phyloP scores from a whole-genome alignment of 2,329 filamentous ascomycete species.

The Fusarium marasasianum region DNA sequence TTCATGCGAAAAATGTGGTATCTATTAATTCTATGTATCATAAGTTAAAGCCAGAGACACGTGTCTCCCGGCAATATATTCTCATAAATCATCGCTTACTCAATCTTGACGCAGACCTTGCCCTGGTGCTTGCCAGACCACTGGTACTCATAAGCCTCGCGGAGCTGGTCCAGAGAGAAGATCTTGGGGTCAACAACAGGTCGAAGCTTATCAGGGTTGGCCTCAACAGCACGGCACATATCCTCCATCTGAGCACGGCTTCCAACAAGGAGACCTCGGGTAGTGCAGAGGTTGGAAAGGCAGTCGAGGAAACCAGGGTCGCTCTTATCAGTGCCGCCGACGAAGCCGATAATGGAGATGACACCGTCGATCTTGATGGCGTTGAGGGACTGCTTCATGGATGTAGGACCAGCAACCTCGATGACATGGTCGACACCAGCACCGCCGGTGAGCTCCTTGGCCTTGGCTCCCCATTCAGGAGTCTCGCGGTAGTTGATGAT shows the following conservation, averaged over 20 bases:
- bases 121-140: constrained; percentile 51
- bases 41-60: neutral
- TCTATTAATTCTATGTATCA: constrained; percentile 14
- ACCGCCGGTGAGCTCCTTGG: constrained; percentile 54
- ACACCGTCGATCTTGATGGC: constrained; percentile 58
- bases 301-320: constrained; percentile 49
- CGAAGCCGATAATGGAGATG: constrained; percentile 54
- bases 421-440: constrained; percentile 58
- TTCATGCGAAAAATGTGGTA: constrained; percentile 11
- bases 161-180: constrained; percentile 56
- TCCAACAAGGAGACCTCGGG: constrained; percentile 58
- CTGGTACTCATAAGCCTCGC: constrained; percentile 56
- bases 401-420: constrained; percentile 58
- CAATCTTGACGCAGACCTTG: constrained; percentile 50
- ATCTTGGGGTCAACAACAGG: constrained; percentile 58
- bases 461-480: constrained; percentile 56
- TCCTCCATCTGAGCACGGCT: constrained; percentile 60
- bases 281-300: constrained; percentile 49
- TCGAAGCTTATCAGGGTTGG: constrained; percentile 52
- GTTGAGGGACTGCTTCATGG: constrained; percentile 56
- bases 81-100: constrained; percentile 27
- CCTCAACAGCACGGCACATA: constrained; percentile 61
- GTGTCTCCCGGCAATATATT: neutral
- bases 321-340: constrained; percentile 42
- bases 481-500: constrained; percentile 61